Base-by-base conservation (phyloP, 2,329 filamentous ascomycete species). In the Moelleriella libera region DNA sequence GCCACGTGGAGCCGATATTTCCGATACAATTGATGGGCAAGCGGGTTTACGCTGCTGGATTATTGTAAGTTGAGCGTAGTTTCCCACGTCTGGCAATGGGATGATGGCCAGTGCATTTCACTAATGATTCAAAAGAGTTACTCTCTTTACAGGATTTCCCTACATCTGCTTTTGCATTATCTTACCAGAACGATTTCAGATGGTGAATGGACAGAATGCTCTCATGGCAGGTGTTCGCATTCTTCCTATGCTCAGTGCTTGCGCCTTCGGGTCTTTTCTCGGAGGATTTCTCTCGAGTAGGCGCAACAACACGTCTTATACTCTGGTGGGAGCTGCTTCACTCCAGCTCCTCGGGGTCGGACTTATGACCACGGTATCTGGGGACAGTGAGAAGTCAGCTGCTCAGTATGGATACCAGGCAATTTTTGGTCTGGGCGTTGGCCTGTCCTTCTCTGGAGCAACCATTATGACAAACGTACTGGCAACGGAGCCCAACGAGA, bases 151-250 rank as follows among this genome's bases (percentile, higher is more conserved):
- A 0, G 77, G 77, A 2, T 78, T 75, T 46, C 66, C 72, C 0
- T 80, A 79, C 50, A 71, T 82, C 28, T 65, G 74, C 5, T 66
- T 79, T n/a, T 70, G 76, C 10, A 71, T 80, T 48, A 68, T 72
- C 32, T 68, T 82, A 5, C 78, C 78, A 1, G 74, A 82, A 52
- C 65, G 76, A 6, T 76, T 80, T 45, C 77, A 82, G 50, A 72
- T 81, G 39, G 70, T 80, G 46, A 74, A 79, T 51, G 64, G 63
- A 5, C 68, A 78, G 45, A 68, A 61, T 32, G 67, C 74, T 0
- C 64, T 80, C 29, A 67, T 68, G 55, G 75, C 77, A 0, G 76
- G 78, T 5, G 57, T 80, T 4, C 72, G 78, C 43, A 65, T 81
- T 5, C 63, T 82, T 11, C 78, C 78, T 0, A 68, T 82, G 63